Conservation (phyloP, 169 alveolate species). For the Neospora caninum region DNA sequence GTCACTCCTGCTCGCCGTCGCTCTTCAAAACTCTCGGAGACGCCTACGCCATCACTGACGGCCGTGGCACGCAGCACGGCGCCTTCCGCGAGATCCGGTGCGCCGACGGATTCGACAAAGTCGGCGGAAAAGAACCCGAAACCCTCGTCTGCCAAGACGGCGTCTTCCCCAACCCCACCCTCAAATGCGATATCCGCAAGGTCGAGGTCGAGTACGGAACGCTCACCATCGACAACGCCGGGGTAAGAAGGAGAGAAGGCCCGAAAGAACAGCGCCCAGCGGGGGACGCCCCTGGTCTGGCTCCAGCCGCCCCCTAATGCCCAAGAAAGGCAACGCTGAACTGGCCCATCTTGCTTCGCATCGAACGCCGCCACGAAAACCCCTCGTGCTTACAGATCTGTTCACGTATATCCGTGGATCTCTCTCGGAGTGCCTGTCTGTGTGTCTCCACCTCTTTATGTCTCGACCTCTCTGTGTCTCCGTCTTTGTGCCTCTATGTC, state of each 20-base stretch:
- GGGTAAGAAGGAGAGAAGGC: constrained; percentile 11
- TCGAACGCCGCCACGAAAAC: too few relatives aligned
- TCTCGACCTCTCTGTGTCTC: background rate
- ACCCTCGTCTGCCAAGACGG: constrained; percentile 68
- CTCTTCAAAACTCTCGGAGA: constrained; percentile 66
- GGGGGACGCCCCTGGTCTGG: too few relatives aligned
- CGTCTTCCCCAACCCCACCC: constrained; percentile 51
- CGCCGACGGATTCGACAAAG: constrained; percentile 46
- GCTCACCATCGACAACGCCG: constrained; percentile 54
- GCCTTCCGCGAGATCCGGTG: constrained; percentile 60
- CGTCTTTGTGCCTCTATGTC: background rate
- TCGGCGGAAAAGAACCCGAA: constrained; percentile 62
- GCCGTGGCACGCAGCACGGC: constrained; percentile 62
- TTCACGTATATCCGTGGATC: background rate
- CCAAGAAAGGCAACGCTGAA: too few relatives aligned
- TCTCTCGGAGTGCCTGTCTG: background rate
- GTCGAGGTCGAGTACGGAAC: constrained; percentile 57
- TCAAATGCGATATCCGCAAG: constrained; percentile 51
- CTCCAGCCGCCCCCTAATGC: too few relatives aligned
- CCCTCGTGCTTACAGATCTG: too few relatives aligned
- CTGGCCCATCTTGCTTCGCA: too few relatives aligned
- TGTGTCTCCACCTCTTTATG: background rate
- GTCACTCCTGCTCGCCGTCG: constrained; percentile 67
- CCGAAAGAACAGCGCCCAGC: background rate
- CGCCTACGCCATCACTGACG: constrained; percentile 55